Base-by-base conservation (phyloP, 176 grass and related monocot genomes). In the Themeda triandra region DNA sequence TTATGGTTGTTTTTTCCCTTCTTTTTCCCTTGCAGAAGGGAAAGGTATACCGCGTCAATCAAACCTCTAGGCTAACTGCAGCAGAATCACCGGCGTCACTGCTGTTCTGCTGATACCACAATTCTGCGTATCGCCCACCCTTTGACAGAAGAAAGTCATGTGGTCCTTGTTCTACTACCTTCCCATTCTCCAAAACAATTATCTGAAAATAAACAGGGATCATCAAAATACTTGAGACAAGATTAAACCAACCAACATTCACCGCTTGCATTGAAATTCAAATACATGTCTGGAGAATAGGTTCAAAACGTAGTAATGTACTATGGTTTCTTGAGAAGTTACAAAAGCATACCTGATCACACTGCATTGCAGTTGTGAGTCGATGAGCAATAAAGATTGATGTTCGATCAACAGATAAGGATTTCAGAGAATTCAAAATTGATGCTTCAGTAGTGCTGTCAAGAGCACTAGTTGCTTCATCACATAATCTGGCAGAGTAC, bases 401-500 rank as follows among this genome's bases (percentile, higher is more conserved):
- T 58, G 96, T 94, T 32, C 96, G 83, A 72, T 94, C 83, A 10
- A 56, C 58, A 0, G 96, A 90, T 77, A 98, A 87, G 71, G 83
- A 89, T 82, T 89, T 99, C 49, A 99, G 63, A 70, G 93, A 92
- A 88, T 79, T 96, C 80, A 99, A 88, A 83, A 99, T 99, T 72
- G 90, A 92, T 11, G 93, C 96, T 90, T 99, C 93, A 40, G 96
- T 99, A 73, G 89, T 96, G 70, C 96, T 96, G 87, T 99, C 96
- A 87, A 99, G 96, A 28, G 96, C 93, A 13, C 96, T 95, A 29
- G 96, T 99, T 71, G 96, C 96, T 94, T 99, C 96, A 51, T 99
- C 96, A 82, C 93, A 99, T 83, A 99, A 91, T 69, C 96, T 91
- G 75, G 65, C 73, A 81, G 33, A 77, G 24, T 73, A 44, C 14